These are phyloP conservation scores for Flaveria ramosissima DNA, from an alignment of 129 eudicot genomes.

Conservation along the genomic window DNA sequence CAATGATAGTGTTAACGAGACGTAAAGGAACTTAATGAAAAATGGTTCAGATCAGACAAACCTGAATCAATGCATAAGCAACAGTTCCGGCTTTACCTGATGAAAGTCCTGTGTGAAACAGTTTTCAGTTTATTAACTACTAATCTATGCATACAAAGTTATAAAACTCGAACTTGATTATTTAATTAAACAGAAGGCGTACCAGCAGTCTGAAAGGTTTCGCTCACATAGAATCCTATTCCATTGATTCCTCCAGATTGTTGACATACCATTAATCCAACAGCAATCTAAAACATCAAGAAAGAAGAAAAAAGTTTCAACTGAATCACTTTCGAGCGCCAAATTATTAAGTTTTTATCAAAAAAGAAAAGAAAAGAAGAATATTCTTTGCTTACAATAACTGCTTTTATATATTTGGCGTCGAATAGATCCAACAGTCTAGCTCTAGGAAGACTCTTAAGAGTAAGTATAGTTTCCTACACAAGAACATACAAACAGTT, in stretches of 20 bases:
- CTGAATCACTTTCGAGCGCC: no score
- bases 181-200: background rate
- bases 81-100: slow-evolving; percentile 66
- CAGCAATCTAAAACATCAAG: slow-evolving; percentile 68
- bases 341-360: background rate
- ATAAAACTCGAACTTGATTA: background rate
- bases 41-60: slow-evolving; percentile 22
- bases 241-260: slow-evolving; percentile 89
- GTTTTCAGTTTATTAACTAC: background rate
- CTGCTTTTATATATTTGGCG: slow-evolving; percentile 58
- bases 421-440: slow-evolving; percentile 53
- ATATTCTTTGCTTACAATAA: slow-evolving; percentile 55
- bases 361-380: background rate
- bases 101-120: slow-evolving; percentile 56
- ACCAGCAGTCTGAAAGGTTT: slow-evolving; percentile 88
- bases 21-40: background rate
- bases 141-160: background rate
- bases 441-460: slow-evolving; percentile 59
- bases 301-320: background rate
- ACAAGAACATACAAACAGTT: slow-evolving; percentile 5
- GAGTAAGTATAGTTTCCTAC: slow-evolving; percentile 55
- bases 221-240: slow-evolving; percentile 74
- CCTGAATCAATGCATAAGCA: slow-evolving; percentile 77
- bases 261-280: slow-evolving; percentile 86
- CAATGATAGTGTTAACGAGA: background rate